Evolutionary conservation across 2,329 filamentous ascomycete genomes (phyloP).

Genomic region (Fusarium sp.): DNA sequence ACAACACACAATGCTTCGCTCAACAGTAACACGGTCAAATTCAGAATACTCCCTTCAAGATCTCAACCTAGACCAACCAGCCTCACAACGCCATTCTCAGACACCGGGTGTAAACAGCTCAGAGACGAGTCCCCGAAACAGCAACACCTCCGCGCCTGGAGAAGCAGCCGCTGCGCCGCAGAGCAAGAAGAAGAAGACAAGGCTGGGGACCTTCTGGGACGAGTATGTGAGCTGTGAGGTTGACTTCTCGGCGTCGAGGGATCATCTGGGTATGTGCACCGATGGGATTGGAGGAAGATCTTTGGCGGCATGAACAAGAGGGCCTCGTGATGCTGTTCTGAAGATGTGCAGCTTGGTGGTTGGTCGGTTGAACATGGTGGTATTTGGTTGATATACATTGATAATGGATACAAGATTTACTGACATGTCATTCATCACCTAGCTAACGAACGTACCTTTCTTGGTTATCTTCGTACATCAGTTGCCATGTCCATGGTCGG

Average conservation of each 20-base stretch:
- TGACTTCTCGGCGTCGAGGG: slow-evolving; percentile 41
- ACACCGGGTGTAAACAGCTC: not conserved
- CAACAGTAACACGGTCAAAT: slow-evolving; percentile 28
- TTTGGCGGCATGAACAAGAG: not conserved
- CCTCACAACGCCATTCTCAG: not conserved
- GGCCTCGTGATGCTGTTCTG: slow-evolving; percentile 10
- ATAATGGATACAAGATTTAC: not conserved
- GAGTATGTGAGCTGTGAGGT: slow-evolving; percentile 47
- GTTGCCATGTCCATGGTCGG: slow-evolving; percentile 76
- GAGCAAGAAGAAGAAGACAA: slow-evolving; percentile 7
- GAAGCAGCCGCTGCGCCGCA: slow-evolving; percentile 44
- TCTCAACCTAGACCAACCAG: slow-evolving; percentile 3
- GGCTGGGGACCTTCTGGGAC: slow-evolving; percentile 36
- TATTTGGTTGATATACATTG: not conserved
- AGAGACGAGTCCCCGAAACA: slow-evolving; percentile 14
- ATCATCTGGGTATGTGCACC: slow-evolving; percentile 46
- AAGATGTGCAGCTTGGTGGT: not conserved
- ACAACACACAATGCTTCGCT: slow-evolving; percentile 23
- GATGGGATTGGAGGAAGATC: slow-evolving; percentile 35
- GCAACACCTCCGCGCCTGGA: slow-evolving; percentile 32
- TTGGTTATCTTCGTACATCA: slow-evolving; percentile 79
- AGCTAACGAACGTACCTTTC: slow-evolving; percentile 82
- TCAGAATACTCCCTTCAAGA: slow-evolving; percentile 45
- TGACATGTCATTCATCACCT: slow-evolving; percentile 10
- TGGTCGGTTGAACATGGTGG: not conserved